phyloP scores from a whole-genome alignment of 345 rosid genomes.

The Populus tremula region DNA sequence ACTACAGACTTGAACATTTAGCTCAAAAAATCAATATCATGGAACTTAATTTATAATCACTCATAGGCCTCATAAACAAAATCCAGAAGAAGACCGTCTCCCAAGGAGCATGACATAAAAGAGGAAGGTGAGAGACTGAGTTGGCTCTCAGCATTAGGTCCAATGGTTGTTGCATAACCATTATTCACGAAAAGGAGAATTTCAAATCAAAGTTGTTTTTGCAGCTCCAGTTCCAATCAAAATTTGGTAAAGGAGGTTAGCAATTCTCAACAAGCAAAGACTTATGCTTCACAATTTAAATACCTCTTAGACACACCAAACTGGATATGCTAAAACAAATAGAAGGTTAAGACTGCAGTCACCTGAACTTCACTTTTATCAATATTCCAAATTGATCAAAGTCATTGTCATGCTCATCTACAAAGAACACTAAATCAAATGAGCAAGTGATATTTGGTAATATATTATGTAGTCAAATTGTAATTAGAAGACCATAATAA shows the following conservation, averaged over 20 bases:
- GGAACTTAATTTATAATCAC: neutral
- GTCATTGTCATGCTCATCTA: conserved; percentile 82
- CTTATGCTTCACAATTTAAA: neutral
- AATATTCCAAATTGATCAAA: conserved; percentile 85
- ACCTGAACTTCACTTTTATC: conserved; percentile 92
- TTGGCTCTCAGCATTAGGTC: no score
- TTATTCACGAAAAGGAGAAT: no score
- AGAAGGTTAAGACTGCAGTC: conserved; percentile 14
- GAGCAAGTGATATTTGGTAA: conserved; percentile 8
- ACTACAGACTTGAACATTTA: neutral
- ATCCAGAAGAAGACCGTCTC: neutral
- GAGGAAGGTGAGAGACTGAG: neutral
- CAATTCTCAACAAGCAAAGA: neutral
- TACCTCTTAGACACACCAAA: neutral
- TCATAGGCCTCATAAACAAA: neutral
- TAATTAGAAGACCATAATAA: neutral
- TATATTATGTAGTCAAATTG: neutral
- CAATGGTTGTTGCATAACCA: no score
- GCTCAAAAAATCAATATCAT: neutral
- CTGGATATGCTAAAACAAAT: neutral
- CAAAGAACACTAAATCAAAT: conserved; percentile 20
- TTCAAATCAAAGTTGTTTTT: no score
- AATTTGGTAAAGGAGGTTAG: neutral
- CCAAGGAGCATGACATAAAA: neutral
- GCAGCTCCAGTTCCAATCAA: neutral